These are phyloP conservation scores for Kalanchoe fedtschenkoi DNA, from an alignment of 164 flowering plant genomes.

Conservation along the genomic window DNA sequence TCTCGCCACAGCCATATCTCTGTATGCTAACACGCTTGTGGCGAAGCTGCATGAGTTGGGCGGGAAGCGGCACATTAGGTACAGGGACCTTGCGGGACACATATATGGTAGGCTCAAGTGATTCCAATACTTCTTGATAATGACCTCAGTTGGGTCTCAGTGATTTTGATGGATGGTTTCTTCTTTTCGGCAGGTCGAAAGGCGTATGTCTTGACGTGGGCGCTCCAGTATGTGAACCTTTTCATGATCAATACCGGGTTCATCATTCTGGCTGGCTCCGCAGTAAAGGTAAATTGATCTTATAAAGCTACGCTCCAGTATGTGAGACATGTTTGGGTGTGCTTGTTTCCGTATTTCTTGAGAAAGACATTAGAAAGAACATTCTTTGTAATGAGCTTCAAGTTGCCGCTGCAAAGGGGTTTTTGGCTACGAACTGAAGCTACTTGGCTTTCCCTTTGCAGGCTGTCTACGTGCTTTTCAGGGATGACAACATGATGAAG, in stretches of 20 bases:
- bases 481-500: slow-evolving; percentile 22
- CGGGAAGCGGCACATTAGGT: slow-evolving; percentile 51
- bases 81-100: slow-evolving; percentile 49
- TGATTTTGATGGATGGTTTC: not conserved
- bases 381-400: no score
- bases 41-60: slow-evolving; percentile 37
- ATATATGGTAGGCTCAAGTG: slow-evolving; percentile 24
- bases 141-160: no score
- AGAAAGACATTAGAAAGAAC: slow-evolving; percentile 26
- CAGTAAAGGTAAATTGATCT: slow-evolving; percentile 28
- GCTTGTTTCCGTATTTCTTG: not conserved
- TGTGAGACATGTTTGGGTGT: not conserved
- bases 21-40: slow-evolving; percentile 42
- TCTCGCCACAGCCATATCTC: slow-evolving; percentile 22
- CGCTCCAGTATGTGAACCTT: slow-evolving; percentile 30
- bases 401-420: no score
- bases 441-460: not conserved
- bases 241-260: slow-evolving; percentile 49
- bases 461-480: slow-evolving; percentile 2
- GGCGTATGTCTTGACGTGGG: slow-evolving; percentile 42
- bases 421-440: slow-evolving; percentile 11
- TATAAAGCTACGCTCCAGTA: not conserved
- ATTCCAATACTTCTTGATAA: no score
- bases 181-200: slow-evolving; percentile 23
- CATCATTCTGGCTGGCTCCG: slow-evolving; percentile 47